Base-by-base conservation (phyloP, 805 yeast species). In the Phaffomyces thermotolerans region DNA sequence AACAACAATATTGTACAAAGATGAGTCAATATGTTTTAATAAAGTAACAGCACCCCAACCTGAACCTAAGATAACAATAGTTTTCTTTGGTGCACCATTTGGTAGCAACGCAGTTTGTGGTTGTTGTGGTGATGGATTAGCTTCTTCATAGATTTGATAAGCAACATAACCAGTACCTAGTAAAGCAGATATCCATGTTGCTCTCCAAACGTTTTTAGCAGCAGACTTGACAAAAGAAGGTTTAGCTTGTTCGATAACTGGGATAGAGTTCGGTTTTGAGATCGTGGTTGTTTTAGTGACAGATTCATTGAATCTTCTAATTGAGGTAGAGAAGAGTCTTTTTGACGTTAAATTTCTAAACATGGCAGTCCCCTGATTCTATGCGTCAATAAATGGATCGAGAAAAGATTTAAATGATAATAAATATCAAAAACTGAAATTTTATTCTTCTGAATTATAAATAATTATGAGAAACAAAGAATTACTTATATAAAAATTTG, bases 1-100 rank as follows among this genome's bases (percentile, higher is more conserved):
- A 43, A 90, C 78, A 33, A 90, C 81, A 39, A 90, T 96, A 59
- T 90, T 87, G 72, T 87, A 90, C 65, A 83, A 79, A 45, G 87
- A 74, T 41, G 95, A 81, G 63, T 90, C 96, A 59, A 90, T 75
- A 62, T 81, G 78, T 69, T 84, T 85, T 63, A 90, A 74, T 54
- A 88, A 73, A 7, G 95, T 81, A 45, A 89, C 85, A 12, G 95
- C 81, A 54, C 96, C 97, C 97, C 97, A 90, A 44, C 97, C 97
- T 14, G 95, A 80, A 45, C 93, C 93, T 58, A 77, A 78, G 61
- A 75, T 79, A 36, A 89, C 95, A 34, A 69, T 61, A 41, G 64
- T 64, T 48, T 69, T 69, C 54, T 66, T 69, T 40, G 63, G 60
- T 41, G 65, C 57, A 36, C 73, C 73, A 50, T 70, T 71, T 39